Evolutionary conservation across 352 stramenopile genomes (phyloP).

Genomic region (Phytopythium vexans): DNA sequence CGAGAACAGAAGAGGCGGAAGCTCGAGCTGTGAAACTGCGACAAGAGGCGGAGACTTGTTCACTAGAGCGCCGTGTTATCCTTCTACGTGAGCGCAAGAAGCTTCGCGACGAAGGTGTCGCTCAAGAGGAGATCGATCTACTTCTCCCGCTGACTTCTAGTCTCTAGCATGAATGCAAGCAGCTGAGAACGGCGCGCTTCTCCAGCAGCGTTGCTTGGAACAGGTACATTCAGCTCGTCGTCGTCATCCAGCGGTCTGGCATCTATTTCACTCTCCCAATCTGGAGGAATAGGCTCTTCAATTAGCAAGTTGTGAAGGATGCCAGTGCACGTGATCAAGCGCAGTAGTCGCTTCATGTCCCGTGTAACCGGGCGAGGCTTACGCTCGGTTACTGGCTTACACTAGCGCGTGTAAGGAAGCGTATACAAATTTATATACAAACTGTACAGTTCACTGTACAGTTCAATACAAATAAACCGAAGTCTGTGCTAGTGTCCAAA

Average conservation of each 20-base stretch:
- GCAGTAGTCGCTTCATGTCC: conserved; percentile 15
- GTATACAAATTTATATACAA: no score
- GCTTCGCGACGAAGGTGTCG: conserved; percentile 10
- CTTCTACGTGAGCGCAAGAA: conserved; percentile 13
- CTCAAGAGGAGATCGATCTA: conserved; percentile 9
- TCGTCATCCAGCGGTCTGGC: conserved; percentile 8
- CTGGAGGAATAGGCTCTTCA: conserved; percentile 8
- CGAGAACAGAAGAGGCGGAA: conserved; percentile 5
- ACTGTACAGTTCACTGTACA: no score
- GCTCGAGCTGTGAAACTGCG: conserved; percentile 6
- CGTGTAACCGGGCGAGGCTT: no score
- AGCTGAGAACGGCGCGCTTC: conserved; percentile 9
- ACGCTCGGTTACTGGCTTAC: no score
- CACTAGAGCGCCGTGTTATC: conserved; percentile 4
- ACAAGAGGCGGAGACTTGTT: conserved; percentile 8
- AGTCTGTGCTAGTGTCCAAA: no score
- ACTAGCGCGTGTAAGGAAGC: no score
- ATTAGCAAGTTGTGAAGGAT: conserved; percentile 23
- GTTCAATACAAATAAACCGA: no score
- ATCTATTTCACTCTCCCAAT: conserved; percentile 4
- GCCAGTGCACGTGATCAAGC: conserved; percentile 8
- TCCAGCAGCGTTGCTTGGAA: conserved; percentile 1
- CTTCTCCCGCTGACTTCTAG: conserved; percentile 8
- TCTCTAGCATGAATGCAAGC: conserved; percentile 13
- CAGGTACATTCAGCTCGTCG: conserved; percentile 10